phyloP scores from a whole-genome alignment of 306 rosid genomes.

The Gillenia trifoliata region DNA sequence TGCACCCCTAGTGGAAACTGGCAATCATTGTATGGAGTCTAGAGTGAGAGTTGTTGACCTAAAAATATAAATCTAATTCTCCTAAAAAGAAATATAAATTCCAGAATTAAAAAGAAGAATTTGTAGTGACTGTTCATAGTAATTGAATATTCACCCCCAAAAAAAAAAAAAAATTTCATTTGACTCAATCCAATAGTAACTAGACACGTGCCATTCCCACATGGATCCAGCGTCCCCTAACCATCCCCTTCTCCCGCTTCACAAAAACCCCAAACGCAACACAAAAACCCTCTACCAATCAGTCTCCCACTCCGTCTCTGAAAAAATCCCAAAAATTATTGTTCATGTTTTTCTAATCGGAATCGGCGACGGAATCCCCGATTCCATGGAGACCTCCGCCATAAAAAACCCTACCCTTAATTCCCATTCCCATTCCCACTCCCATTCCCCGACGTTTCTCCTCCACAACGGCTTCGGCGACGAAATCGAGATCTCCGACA shows the following conservation, averaged over 20 bases:
- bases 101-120: not conserved
- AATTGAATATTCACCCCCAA: not conserved
- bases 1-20: not conserved
- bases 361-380: not conserved
- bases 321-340: not conserved
- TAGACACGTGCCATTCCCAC: not conserved
- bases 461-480: conserved; percentile 18
- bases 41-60: not conserved
- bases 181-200: not conserved
- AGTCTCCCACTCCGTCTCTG: not conserved
- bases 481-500: conserved; percentile 15
- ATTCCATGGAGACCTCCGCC: conserved; percentile 1
- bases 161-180: not conserved
- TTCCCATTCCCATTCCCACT: not conserved
- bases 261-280: not conserved
- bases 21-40: not conserved
- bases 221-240: not conserved
- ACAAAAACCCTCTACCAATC: not conserved
- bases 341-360: not conserved
- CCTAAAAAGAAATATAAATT: not conserved
- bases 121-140: not conserved
- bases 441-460: conserved; percentile 23
- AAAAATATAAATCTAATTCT: not conserved
- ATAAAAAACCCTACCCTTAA: not conserved
- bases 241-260: not conserved